phyloP scores from a whole-genome alignment of 768 basidiomycete species.

The Suillus spraguei region DNA sequence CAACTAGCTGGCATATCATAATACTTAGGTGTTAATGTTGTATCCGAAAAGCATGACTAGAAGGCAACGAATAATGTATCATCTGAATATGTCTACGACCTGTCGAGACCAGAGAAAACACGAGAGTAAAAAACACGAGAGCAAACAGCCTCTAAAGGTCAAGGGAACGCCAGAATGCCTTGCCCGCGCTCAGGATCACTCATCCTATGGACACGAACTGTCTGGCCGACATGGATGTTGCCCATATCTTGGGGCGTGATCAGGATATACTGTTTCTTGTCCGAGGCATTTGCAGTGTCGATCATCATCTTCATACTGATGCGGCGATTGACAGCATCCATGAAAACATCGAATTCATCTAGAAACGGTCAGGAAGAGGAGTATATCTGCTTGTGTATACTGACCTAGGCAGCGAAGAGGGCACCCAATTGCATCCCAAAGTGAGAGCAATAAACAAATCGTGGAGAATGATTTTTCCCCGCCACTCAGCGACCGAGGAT shows the following conservation, averaged over 20 bases:
- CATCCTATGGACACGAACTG: conserved; percentile 79
- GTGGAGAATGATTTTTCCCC: conserved; percentile 98
- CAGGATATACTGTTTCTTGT: conserved; percentile 91
- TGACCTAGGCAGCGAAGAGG: conserved; percentile 89
- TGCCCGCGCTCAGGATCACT: conserved; percentile 76
- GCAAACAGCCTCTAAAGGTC: neutral
- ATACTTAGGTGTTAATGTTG: neutral
- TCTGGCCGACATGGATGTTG: conserved; percentile 63
- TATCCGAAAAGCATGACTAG: conserved; percentile 1
- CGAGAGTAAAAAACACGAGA: neutral
- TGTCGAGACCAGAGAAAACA: neutral
- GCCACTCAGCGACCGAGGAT: conserved; percentile 84
- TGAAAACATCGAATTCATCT: conserved; percentile 99
- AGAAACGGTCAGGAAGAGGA: conserved; percentile 16
- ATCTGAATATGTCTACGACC: neutral
- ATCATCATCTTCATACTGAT: conserved; percentile 98
- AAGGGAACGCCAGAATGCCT: conserved; percentile 41
- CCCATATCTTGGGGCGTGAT: conserved; percentile 97
- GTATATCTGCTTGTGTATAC: conserved; percentile 19
- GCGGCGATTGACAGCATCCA: conserved; percentile 91
- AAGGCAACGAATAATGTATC: conserved; percentile 1
- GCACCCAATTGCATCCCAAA: conserved; percentile 96
- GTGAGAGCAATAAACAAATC: conserved; percentile 87
- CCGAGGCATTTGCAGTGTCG: conserved; percentile 84
- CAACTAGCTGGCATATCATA: neutral